These are phyloP conservation scores for Phialophora chinensis DNA, from an alignment of 2,329 filamentous ascomycete species.

Conservation along the genomic window DNA sequence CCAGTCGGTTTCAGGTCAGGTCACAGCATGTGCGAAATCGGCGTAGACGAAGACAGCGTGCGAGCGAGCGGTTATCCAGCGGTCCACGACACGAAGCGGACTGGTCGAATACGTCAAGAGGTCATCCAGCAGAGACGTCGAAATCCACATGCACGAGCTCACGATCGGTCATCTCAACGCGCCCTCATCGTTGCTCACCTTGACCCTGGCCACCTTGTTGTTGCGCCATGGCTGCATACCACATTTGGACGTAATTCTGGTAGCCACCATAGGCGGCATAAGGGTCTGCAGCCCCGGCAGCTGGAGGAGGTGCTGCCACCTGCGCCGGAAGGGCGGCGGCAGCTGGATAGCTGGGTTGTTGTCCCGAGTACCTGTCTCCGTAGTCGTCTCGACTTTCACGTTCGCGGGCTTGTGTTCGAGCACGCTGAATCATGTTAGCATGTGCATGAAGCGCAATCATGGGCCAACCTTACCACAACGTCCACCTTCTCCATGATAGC, in stretches of 20 bases:
- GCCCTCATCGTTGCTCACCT: slow-evolving; percentile 42
- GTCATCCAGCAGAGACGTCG: slow-evolving; percentile 30
- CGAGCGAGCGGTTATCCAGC: slow-evolving; percentile 17
- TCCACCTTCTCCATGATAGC: slow-evolving; percentile 93
- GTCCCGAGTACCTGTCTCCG: slow-evolving; percentile 42
- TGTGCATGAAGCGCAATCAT: slow-evolving; percentile 34
- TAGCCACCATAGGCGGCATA: slow-evolving; percentile 86
- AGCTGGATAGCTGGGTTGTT: slow-evolving; percentile 41
- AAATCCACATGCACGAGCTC: slow-evolving; percentile 34
- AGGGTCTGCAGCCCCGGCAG: slow-evolving; percentile 65
- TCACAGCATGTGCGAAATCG: slow-evolving; percentile 30
- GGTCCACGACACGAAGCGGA: slow-evolving; percentile 26
- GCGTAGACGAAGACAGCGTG: slow-evolving; percentile 14
- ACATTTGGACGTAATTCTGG: slow-evolving; percentile 77
- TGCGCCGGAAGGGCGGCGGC: slow-evolving; percentile 36
- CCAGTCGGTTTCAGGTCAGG: slow-evolving; percentile 14
- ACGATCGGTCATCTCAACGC: slow-evolving; percentile 38
- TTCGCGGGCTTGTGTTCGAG: slow-evolving; percentile 52
- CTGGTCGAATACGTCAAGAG: slow-evolving; percentile 24
- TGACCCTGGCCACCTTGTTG: slow-evolving; percentile 45
- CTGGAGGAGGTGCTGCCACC: slow-evolving; percentile 57
- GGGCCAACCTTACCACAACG: slow-evolving; percentile 71
- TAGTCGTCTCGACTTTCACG: slow-evolving; percentile 49
- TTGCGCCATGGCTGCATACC: slow-evolving; percentile 74
- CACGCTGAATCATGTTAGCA: slow-evolving; percentile 48